These are phyloP conservation scores for Mangifera indica DNA, from an alignment of 345 rosid genomes.

Conservation along the genomic window DNA sequence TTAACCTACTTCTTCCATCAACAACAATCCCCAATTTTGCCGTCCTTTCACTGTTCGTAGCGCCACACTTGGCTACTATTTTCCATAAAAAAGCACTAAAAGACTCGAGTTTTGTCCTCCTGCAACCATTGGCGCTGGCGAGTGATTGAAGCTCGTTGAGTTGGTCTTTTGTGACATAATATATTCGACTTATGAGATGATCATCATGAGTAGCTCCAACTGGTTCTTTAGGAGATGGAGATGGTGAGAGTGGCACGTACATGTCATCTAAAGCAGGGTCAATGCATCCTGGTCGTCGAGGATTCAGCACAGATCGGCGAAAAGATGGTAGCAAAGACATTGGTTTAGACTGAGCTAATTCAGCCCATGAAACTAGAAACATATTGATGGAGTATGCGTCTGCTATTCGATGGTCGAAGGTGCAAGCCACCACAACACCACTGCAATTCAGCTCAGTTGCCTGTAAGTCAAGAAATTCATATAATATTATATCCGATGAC, in stretches of 20 bases:
- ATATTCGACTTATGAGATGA: constrained; percentile 55
- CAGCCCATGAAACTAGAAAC: constrained; percentile 76
- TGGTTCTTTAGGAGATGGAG: constrained; percentile 44
- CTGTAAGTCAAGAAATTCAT: constrained; percentile 29
- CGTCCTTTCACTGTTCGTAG: background rate
- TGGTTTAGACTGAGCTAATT: constrained; percentile 42
- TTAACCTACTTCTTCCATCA: constrained; percentile 59
- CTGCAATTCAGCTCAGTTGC: constrained; percentile 67
- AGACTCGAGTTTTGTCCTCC: constrained; percentile 61
- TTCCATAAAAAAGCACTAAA: constrained; percentile 74
- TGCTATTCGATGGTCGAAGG: constrained; percentile 76
- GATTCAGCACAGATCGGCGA: constrained; percentile 56
- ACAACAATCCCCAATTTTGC: constrained; percentile 66
- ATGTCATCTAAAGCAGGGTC: constrained; percentile 46
- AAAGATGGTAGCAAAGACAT: constrained; percentile 50
- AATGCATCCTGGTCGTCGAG: constrained; percentile 40
- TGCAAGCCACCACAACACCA: constrained; percentile 60
- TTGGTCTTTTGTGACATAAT: constrained; percentile 37
- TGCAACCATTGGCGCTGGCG: constrained; percentile 34
- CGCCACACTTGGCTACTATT: constrained; percentile 42
- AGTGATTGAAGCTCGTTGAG: constrained; percentile 39
- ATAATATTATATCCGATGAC: no score
- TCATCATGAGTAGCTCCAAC: constrained; percentile 5
- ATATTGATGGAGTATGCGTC: constrained; percentile 75
- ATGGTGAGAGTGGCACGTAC: constrained; percentile 47